Evolutionary conservation across 2,329 filamentous ascomycete species (phyloP).

Genomic region (Volutella citrinella): DNA sequence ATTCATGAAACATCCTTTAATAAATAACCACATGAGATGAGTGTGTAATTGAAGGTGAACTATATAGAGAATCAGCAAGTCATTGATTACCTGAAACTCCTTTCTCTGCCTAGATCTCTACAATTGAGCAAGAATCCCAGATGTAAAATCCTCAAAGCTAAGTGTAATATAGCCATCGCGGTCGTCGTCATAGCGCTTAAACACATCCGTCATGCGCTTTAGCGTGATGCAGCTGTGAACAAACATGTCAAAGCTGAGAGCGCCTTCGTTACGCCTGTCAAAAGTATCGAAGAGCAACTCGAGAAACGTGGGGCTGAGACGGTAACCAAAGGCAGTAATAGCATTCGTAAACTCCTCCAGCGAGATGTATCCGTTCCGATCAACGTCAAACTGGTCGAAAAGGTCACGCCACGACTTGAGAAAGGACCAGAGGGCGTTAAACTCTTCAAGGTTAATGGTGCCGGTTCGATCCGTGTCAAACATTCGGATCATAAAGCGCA

Average conservation of each 20-base stretch:
- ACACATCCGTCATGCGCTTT: constrained; percentile 98
- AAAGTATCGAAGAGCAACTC: constrained; percentile 83
- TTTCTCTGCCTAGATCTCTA: too few species aligned
- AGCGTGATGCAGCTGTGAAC: constrained; percentile 95
- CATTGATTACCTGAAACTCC: too few species aligned
- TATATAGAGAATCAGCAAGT: too few species aligned
- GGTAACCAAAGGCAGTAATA: constrained; percentile 88
- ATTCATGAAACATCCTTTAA: too few species aligned
- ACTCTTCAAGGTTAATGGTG: constrained; percentile 91
- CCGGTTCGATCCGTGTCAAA: constrained; percentile 90
- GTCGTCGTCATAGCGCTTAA: constrained; percentile 98
- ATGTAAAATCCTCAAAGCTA: constrained; percentile 78
- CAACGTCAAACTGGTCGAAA: constrained; percentile 92
- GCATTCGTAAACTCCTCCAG: constrained; percentile 86
- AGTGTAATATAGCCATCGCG: constrained; percentile 88
- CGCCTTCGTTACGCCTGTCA: constrained; percentile 69
- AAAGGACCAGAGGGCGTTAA: constrained; percentile 97
- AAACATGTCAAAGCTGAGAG: constrained; percentile 91
- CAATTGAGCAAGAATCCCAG: constrained; percentile 62
- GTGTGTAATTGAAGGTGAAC: too few species aligned
- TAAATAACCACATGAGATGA: too few species aligned
- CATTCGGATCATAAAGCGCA: constrained; percentile 99
- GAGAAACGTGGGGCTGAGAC: constrained; percentile 80
- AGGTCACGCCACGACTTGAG: constrained; percentile 89
- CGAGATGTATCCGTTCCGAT: constrained; percentile 82